Evolutionary conservation across 106 monocot species (phyloP), one percentile per base, ranked within the genome.

Genomic region (Allium sativum): DNA sequence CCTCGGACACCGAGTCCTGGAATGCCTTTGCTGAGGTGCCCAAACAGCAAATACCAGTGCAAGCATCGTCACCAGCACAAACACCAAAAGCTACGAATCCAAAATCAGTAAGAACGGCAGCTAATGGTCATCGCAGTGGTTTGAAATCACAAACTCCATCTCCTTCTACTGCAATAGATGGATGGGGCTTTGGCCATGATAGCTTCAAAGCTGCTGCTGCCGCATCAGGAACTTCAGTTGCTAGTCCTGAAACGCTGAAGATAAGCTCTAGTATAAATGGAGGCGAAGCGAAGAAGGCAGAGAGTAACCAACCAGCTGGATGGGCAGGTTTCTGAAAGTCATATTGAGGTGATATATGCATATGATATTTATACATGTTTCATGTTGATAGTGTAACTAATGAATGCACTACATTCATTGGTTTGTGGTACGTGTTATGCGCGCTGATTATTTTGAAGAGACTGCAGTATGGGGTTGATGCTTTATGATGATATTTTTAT

Each of bases 321-420:
- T 93, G 93, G 93, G 82, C 93, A 64, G 93, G 86, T 44, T 93
- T 93, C 72, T 93, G 64, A 73, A 73, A 48, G 15, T 48, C 10
- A 3, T 48, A 15, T 8, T 47, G 47, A 47, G 9, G 47, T 47
- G 47, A 12, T 12, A 47, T 8, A 8, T 47, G 8, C 8, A 47
- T 47, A 47, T 47, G 12, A 47, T 47, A 12, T 12, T 48, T 48
- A 15, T 5, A 48, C 12, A 48, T 48, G 22, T 22, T 22, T 3
- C 22, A 22, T 22, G 22, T 22, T 22, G 22, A 22, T 22, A 22
- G 22, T 22, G 22, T 22, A 22, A 22, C 22, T 3, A 22, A 22
- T 22, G 22, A n/a, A n/a, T n/a, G n/a, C n/a, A n/a, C n/a, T n/a
- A n/a, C n/a, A n/a, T 22, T 22, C 22, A 22, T 22, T 22, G 22